Evolutionary conservation across 2,329 filamentous ascomycete species (phyloP).

Genomic region (Diplodia scrobiculata): DNA sequence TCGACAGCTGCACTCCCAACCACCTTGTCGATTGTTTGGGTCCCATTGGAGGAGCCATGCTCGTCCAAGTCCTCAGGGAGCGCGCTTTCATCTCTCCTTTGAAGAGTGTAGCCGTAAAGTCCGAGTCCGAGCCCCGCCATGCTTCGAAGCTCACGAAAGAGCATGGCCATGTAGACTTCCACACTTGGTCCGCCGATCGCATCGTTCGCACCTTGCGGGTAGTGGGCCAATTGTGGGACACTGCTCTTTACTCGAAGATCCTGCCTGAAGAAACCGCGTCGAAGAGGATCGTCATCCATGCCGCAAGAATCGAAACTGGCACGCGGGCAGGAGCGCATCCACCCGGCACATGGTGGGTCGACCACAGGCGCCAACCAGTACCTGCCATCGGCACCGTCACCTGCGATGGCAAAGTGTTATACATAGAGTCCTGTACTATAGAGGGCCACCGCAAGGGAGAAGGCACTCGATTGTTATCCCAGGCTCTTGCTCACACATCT

Average conservation of each 20-base stretch:
- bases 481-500: neutral
- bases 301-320: neutral
- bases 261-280: neutral
- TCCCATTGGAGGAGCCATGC: slow-evolving; percentile 67
- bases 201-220: slow-evolving; percentile 61
- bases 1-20: slow-evolving; percentile 51
- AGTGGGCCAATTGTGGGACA: slow-evolving; percentile 67
- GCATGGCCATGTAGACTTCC: slow-evolving; percentile 66
- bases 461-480: slow-evolving; percentile 9
- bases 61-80: slow-evolving; percentile 65
- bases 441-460: slow-evolving; percentile 15
- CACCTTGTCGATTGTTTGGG: slow-evolving; percentile 61
- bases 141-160: slow-evolving; percentile 73
- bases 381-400: slow-evolving; percentile 10
- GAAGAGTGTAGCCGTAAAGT: slow-evolving; percentile 41
- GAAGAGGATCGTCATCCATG: slow-evolving; percentile 10
- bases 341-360: slow-evolving; percentile 11
- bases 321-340: neutral
- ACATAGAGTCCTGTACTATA: slow-evolving; percentile 21
- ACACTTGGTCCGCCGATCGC: slow-evolving; percentile 52
- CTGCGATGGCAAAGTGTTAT: slow-evolving; percentile 17
- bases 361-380: neutral
- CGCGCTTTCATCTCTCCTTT: slow-evolving; percentile 67
- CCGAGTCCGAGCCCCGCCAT: slow-evolving; percentile 44
- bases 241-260: slow-evolving; percentile 30